These are phyloP conservation scores for Ophiostoma populinum DNA, from an alignment of 2,329 filamentous ascomycete species.

Conservation along the genomic window DNA sequence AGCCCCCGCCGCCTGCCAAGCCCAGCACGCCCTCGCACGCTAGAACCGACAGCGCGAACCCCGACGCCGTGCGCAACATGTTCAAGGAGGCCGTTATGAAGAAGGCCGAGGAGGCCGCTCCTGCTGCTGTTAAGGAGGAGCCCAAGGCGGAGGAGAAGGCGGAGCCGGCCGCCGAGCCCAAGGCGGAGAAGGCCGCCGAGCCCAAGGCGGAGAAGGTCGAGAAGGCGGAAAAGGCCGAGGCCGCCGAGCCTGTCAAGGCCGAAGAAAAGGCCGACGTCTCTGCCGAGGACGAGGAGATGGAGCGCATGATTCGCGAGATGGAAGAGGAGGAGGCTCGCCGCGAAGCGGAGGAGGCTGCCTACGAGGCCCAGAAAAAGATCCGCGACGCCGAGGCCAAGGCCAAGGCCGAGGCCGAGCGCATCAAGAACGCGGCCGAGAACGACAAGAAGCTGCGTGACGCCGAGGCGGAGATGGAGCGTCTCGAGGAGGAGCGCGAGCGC, in stretches of 20 bases:
- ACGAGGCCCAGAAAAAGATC: constrained; percentile 9
- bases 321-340: constrained; percentile 12
- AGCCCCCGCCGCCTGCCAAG: constrained; percentile 66
- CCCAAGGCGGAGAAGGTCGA: background rate
- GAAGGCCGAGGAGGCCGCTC: constrained; percentile 8
- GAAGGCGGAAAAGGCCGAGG: background rate
- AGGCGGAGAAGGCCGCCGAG: background rate
- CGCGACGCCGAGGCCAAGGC: constrained; percentile 8
- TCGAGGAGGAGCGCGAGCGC: constrained; percentile 53
- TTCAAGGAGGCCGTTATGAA: constrained; percentile 63
- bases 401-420: constrained; percentile 9
- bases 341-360: constrained; percentile 10
- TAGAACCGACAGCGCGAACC: constrained; percentile 55
- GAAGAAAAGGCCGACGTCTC: constrained; percentile 1
- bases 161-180: background rate
- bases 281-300: constrained; percentile 21
- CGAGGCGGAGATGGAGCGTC: constrained; percentile 53
- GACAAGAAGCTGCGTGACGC: constrained; percentile 47
- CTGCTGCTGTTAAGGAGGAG: background rate
- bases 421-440: constrained; percentile 9
- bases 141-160: background rate
- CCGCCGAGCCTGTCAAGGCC: constrained; percentile 1
- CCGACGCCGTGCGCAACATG: constrained; percentile 68
- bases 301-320: constrained; percentile 14
- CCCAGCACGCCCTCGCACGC: constrained; percentile 45